These are phyloP conservation scores for Kodamaea lidongshanica DNA, from an alignment of 805 yeast species.

Conservation along the genomic window DNA sequence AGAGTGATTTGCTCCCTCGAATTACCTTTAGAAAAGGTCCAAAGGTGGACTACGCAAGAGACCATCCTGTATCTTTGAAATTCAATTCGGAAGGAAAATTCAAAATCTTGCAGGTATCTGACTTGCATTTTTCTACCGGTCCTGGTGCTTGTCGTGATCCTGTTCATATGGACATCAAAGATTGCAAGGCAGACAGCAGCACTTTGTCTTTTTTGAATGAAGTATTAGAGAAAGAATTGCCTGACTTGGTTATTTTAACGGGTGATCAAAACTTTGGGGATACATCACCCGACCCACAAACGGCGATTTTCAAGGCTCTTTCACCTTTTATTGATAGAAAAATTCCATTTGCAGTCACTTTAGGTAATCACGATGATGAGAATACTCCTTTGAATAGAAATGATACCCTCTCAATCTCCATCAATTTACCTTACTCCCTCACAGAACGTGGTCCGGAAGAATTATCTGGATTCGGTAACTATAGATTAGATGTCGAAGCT, in stretches of 20 bases:
- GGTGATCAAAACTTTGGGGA: constrained; percentile 92
- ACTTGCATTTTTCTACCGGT: constrained; percentile 84
- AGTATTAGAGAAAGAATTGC: constrained; percentile 68
- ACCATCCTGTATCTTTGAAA: constrained; percentile 27
- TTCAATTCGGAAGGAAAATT: constrained; percentile 44
- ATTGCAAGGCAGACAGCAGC: constrained; percentile 73
- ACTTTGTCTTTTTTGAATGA: constrained; percentile 56
- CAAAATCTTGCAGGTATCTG: constrained; percentile 85
- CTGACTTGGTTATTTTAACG: constrained; percentile 78
- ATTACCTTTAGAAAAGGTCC: constrained; percentile 33
- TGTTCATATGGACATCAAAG: constrained; percentile 32
- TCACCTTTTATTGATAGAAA: constrained; percentile 58
- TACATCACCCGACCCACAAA: constrained; percentile 70
- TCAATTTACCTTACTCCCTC: constrained; percentile 61
- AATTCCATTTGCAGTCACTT: constrained; percentile 78
- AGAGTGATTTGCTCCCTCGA: constrained; percentile 11
- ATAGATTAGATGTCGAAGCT: constrained; percentile 48
- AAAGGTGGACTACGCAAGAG: constrained; percentile 20
- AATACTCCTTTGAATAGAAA: constrained; percentile 53
- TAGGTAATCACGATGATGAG: constrained; percentile 96
- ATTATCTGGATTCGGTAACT: constrained; percentile 82
- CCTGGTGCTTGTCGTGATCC: constrained; percentile 75
- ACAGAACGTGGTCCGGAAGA: constrained; percentile 58
- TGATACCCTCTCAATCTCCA: constrained; percentile 53
- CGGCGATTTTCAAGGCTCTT: constrained; percentile 72